Conservation (phyloP, 2,329 filamentous ascomycete genomes). For the Fusarium sp. region DNA sequence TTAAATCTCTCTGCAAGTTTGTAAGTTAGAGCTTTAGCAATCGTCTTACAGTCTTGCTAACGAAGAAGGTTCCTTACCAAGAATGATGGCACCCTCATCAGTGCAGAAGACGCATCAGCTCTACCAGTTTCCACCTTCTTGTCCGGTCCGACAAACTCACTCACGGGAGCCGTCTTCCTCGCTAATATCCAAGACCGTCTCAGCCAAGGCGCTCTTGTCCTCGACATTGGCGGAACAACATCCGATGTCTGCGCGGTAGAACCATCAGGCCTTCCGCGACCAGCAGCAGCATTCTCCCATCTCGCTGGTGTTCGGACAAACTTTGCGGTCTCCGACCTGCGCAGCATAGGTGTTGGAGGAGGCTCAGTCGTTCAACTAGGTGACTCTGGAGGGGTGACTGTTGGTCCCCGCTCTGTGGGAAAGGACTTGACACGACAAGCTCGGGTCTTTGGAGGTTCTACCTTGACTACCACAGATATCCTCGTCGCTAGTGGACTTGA, state of each 20-base stretch:
- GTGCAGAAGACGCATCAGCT: constrained; percentile 58
- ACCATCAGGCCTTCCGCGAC: constrained; percentile 17
- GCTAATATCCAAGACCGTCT: constrained; percentile 1
- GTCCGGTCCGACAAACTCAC: constrained; percentile 67
- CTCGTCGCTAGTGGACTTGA: background rate
- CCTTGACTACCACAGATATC: constrained; percentile 17
- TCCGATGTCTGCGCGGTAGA: constrained; percentile 17
- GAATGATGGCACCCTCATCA: constrained; percentile 67
- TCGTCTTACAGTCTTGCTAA: constrained; percentile 38
- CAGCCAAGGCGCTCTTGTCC: background rate
- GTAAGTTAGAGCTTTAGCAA: background rate
- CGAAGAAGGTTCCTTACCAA: constrained; percentile 63
- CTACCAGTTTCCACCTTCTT: constrained; percentile 67
- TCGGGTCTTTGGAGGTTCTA: constrained; percentile 11
- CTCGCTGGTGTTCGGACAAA: constrained; percentile 17
- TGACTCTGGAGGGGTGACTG: background rate
- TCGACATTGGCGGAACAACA: constrained; percentile 25
- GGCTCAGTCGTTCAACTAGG: constrained; percentile 10
- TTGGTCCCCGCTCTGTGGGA: constrained; percentile 15
- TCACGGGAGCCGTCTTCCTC: constrained; percentile 57
- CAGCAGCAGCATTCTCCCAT: constrained; percentile 14
- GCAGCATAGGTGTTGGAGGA: constrained; percentile 25
- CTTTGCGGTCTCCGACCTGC: constrained; percentile 16
- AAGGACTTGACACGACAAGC: constrained; percentile 12
- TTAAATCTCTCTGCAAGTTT: constrained; percentile 46